Evolutionary conservation across 208 protist genomes (phyloP).

Genomic region (Leishmania major): DNA sequence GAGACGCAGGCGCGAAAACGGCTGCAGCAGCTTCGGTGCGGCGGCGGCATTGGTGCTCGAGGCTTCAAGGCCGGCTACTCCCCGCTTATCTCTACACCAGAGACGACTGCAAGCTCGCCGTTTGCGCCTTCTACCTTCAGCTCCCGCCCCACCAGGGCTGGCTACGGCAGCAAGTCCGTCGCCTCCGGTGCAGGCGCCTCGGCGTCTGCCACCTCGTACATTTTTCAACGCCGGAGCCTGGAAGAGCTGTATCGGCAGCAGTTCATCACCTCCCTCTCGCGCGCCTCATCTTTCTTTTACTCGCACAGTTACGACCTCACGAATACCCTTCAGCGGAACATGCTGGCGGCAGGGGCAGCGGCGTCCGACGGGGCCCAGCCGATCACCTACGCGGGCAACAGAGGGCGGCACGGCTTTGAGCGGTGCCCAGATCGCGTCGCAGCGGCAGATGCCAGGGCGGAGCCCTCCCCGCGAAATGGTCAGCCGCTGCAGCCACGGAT

Average conservation of each 20-base stretch:
- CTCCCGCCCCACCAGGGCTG: neutral
- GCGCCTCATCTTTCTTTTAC: slow-evolving; percentile 93
- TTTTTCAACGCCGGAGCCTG: slow-evolving; percentile 25
- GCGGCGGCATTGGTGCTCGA: neutral
- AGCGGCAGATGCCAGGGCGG: neutral
- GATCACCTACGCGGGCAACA: neutral
- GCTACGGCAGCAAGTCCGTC: neutral
- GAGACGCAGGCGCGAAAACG: slow-evolving; percentile 2
- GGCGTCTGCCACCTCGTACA: slow-evolving; percentile 15
- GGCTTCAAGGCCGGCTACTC: neutral
- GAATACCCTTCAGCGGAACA: slow-evolving; percentile 95
- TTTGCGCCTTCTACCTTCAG: neutral
- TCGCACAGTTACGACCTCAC: slow-evolving; percentile 96
- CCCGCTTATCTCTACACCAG: neutral
- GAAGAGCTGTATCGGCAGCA: slow-evolving; percentile 78
- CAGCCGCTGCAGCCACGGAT: slow-evolving; percentile 23
- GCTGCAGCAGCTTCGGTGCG: neutral
- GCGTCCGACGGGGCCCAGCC: neutral
- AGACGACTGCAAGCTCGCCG: neutral
- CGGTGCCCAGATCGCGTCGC: neutral
- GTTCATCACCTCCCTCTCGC: slow-evolving; percentile 63
- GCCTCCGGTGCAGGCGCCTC: neutral
- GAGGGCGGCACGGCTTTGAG: neutral
- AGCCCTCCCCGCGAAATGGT: neutral
- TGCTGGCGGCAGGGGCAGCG: slow-evolving; percentile 39